Evolutionary conservation across 768 basidiomycete species (phyloP).

Genomic region (Sutorius australiensis): DNA sequence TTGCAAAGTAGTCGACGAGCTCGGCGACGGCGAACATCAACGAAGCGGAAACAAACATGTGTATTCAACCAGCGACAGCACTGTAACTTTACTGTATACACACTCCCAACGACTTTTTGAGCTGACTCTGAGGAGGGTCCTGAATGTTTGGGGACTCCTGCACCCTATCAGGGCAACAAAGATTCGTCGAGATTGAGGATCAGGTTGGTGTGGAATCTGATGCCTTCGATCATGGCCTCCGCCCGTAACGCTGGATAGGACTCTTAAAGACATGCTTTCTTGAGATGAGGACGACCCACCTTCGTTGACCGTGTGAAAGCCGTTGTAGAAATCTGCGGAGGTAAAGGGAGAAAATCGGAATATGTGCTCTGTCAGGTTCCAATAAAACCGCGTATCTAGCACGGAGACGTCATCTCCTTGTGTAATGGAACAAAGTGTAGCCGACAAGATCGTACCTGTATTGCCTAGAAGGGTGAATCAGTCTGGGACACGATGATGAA

Average conservation of each 20-base stretch:
- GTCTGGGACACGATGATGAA: not conserved
- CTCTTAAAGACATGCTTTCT: not conserved
- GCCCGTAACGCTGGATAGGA: constrained; percentile 40
- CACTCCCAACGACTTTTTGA: not conserved
- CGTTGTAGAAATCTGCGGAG: constrained; percentile 13
- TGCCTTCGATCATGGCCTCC: constrained; percentile 55
- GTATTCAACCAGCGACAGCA: not conserved
- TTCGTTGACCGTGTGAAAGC: constrained; percentile 19
- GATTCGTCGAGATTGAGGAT: constrained; percentile 67
- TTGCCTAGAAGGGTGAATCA: constrained; percentile 8
- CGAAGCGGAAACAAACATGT: not conserved
- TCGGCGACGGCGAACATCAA: not conserved
- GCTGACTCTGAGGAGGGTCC: not conserved
- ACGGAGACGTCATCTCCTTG: not conserved
- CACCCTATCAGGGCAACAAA: constrained; percentile 5
- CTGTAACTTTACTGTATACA: not conserved
- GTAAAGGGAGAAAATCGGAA: constrained; percentile 52
- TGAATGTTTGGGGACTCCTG: not conserved
- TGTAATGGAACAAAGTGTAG: not conserved
- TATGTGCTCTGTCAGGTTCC: constrained; percentile 36
- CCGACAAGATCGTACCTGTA: constrained; percentile 10
- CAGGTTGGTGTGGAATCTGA: constrained; percentile 62
- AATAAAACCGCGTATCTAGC: constrained; percentile 16
- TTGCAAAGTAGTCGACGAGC: constrained; percentile 24
- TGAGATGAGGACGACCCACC: not conserved